Evolutionary conservation across 352 stramenopile genomes (phyloP), one percentile per base, ranked within the genome.

Genomic region (Globisporangium paddicum): DNA sequence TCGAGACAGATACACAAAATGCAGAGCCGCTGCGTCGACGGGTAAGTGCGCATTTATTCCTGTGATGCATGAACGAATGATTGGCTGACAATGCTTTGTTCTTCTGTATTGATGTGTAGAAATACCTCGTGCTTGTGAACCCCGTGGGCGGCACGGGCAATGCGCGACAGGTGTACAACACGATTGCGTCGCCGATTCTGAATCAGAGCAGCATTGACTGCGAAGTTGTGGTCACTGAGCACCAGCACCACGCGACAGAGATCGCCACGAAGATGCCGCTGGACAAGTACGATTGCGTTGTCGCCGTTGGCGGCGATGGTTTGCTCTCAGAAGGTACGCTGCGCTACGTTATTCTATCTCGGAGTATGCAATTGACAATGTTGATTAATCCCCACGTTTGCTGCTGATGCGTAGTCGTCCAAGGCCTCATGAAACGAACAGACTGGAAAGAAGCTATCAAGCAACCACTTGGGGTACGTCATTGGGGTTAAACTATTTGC

Each of bases 221-320:
- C 52, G 81, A 87, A 38, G 70, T 73, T 11, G 51, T 82, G 30
- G 50, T 88, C 30, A 93, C 82, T 8, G 54, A 72, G 40, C 50
- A 77, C 57, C 76, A 70, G 26, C 72, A 58, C 18, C 80, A 93
- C 55, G 82, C 82, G 1, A 89, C 76, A 0, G 75, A 87, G 19
- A 71, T 88, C 23, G 59, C 72, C 16, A 56, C 55, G 11, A 56
- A 66, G 0, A 46, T 89, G 13, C 72, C 68, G 11, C 55, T 93
- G 23, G 63, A 75, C 26, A 67, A 58, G 32, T 93, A 79, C 59
- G 81, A 89, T 49, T 89, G 77, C 34, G 59, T 93, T 25, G 81
- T 90, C 4, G 66, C 68, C 1, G 72, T 93, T 23, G 81, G 82
- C 21, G 82, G 82, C 6, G 82, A 93, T 26, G 84, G 82, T 8